These are phyloP conservation scores for Candida chilensis DNA, from an alignment of 805 yeast species.

Conservation along the genomic window DNA sequence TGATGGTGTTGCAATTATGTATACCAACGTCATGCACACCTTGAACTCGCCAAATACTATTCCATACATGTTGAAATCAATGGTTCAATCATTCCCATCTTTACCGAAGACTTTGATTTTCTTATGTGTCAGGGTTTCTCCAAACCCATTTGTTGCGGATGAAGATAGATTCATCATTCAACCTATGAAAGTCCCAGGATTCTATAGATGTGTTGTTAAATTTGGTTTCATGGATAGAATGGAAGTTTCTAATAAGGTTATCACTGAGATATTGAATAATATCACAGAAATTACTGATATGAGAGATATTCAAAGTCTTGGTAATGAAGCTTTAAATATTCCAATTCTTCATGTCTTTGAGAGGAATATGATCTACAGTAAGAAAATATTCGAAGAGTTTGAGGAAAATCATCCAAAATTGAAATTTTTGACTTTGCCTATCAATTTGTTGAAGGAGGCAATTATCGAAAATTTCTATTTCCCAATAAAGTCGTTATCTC, in stretches of 20 bases:
- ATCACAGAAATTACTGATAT: constrained; percentile 5
- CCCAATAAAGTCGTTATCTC: constrained; percentile 7
- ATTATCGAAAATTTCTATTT: constrained; percentile 8
- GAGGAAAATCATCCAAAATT: constrained; percentile 1
- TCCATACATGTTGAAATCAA: constrained; percentile 27
- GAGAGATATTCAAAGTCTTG: constrained; percentile 6
- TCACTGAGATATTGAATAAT: constrained; percentile 8
- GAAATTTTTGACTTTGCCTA: constrained; percentile 1
- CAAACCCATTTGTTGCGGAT: constrained; percentile 28
- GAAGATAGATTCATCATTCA: constrained; percentile 31
- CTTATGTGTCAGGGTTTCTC: constrained; percentile 27
- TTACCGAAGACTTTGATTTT: constrained; percentile 36
- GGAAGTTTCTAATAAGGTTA: constrained; percentile 7
- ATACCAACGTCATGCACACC: constrained; percentile 24
- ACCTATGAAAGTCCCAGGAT: constrained; percentile 30
- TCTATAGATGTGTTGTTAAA: constrained; percentile 36
- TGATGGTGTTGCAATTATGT: constrained; percentile 31
- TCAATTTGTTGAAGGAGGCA: neutral
- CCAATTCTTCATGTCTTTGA: constrained; percentile 15
- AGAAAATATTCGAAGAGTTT: constrained; percentile 2
- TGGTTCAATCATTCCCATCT: constrained; percentile 29
- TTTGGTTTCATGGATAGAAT: constrained; percentile 40
- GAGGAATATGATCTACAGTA: constrained; percentile 8
- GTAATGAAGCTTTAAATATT: constrained; percentile 6
- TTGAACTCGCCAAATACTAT: constrained; percentile 33